Conservation (phyloP, 139 green algal species). For the Coelastrella sp. region DNA sequence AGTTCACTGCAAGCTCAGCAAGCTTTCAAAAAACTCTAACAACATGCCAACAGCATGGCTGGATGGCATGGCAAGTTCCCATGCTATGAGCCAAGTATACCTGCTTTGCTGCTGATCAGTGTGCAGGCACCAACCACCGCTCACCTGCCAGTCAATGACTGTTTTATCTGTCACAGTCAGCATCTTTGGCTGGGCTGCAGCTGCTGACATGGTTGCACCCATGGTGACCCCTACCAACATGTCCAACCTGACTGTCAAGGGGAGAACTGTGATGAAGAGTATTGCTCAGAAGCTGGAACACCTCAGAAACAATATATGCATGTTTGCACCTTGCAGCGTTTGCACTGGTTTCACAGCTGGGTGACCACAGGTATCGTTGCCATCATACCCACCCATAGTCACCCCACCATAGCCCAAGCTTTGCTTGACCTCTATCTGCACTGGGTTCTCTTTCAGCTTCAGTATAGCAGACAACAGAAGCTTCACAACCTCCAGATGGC, state of each 20-base stretch:
- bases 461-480: background rate
- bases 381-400: background rate
- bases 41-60: no score
- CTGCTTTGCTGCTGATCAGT: background rate
- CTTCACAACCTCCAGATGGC: constrained; percentile 1
- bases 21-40: no score
- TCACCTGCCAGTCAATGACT: constrained; percentile 13
- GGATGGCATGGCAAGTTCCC: no score
- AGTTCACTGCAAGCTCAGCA: no score
- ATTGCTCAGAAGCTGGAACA: no score
- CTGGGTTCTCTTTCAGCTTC: background rate
- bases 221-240: background rate
- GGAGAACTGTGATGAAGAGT: no score
- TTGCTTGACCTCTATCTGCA: background rate
- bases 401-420: background rate
- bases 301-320: no score
- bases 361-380: background rate
- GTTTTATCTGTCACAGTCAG: background rate
- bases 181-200: background rate
- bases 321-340: no score
- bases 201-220: background rate
- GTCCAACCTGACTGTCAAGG: background rate
- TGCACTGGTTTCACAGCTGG: no score
- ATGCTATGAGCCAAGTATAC: no score
- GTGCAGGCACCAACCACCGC: no score